Evolutionary conservation across 805 yeast genomes (phyloP), one percentile per base, ranked within the genome.

Genomic region (Metschnikowia arizonensis): DNA sequence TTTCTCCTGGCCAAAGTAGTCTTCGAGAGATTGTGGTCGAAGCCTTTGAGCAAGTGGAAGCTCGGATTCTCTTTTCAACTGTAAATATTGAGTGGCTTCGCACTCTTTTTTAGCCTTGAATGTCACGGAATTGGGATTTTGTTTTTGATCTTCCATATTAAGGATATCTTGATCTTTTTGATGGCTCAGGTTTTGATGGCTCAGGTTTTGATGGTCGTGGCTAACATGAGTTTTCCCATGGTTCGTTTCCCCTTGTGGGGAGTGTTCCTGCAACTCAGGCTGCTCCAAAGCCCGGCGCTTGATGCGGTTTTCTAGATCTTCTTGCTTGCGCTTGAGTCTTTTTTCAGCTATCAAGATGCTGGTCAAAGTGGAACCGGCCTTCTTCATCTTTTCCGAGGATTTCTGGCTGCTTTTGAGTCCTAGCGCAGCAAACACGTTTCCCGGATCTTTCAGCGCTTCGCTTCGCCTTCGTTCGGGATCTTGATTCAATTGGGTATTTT

Each of bases 1-100:
- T 49, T 63, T 64, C 29, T 69, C 74, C 48, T 71, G 76, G 10
- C 76, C 76, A 46, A 52, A 57, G 43, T 67, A 71, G 33, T 69
- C 75, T 33, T 63, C 68, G 12, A 71, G 54, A 3, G 62, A 50
- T 26, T 55, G 61, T 0, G 76, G 76, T 18, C 75, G 53, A 4
- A 71, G 58, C 33, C 74, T 48, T 37, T 71, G 74, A 2, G 76
- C 74, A 9, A 71, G 50, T 0, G 76, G 76, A 11, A 56, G 47
- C 6, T 50, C 53, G 4, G 62, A 54, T 15, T 56, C 57, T 3
- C 58, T 52, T 21, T 46, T 49, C n/a, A 60, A 50, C 17, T 46
- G 49, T 7, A 38, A 11, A 8, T 30, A 39, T 9, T 39, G 24
- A n/a, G 28, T 26, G 19, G 36, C 43, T 6, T 40, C 30, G 18